These are phyloP conservation scores for Candolleomyces efflorescens DNA, from an alignment of 768 basidiomycete species.

Conservation along the genomic window DNA sequence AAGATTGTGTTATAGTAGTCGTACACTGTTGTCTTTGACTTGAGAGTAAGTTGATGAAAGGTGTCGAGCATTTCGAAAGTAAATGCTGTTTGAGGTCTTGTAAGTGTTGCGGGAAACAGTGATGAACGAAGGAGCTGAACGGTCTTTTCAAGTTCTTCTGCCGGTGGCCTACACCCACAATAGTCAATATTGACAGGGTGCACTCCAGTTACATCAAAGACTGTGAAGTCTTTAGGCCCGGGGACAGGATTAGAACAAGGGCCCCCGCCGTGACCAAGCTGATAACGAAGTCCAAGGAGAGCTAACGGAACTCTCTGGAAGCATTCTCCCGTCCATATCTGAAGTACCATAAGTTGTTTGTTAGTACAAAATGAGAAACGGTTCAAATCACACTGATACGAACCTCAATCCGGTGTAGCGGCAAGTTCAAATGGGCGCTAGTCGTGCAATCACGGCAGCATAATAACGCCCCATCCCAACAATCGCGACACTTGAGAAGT, in stretches of 20 bases:
- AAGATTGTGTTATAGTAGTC: background rate
- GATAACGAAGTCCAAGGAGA: slow-evolving; percentile 8
- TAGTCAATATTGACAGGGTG: slow-evolving; percentile 11
- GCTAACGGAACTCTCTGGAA: slow-evolving; percentile 7
- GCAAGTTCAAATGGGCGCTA: too few species aligned
- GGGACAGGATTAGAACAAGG: slow-evolving; percentile 7
- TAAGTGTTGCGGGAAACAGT: background rate
- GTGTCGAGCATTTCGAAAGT: background rate
- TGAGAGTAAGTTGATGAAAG: background rate
- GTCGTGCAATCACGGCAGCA: too few species aligned
- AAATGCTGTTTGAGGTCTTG: background rate
- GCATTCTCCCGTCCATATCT: slow-evolving; percentile 9
- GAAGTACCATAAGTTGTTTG: too few species aligned
- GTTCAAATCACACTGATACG: too few species aligned
- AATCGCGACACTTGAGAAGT: too few species aligned
- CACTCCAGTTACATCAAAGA: slow-evolving; percentile 11
- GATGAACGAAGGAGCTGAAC: background rate
- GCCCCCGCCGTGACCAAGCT: slow-evolving; percentile 11
- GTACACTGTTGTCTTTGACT: background rate
- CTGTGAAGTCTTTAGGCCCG: slow-evolving; percentile 7
- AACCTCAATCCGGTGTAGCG: too few species aligned
- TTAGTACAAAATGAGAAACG: too few species aligned
- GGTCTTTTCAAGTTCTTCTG: background rate
- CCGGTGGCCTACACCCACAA: slow-evolving; percentile 6
- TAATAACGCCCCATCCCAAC: too few species aligned